A percentile compares a stretch with the other conserved stretches of the same genome.
Conservation (phyloP, 2,329 filamentous ascomycete genomes). For the Colletotrichum cordylinicola region DNA sequence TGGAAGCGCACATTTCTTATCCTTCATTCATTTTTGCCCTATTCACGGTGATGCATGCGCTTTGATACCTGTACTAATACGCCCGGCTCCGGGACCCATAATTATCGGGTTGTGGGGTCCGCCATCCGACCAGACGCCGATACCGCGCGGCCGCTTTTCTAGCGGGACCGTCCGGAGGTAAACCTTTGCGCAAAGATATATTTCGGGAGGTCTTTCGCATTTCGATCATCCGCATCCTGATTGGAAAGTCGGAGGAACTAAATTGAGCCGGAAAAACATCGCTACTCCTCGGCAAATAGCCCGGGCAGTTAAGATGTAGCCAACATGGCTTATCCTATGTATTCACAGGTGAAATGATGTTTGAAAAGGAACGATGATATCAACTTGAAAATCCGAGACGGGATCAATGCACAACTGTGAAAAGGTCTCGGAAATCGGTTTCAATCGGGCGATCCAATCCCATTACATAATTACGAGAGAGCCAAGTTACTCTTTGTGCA, state of each 20-base stretch:
- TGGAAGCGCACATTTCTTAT: background rate
- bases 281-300: background rate
- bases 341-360: background rate
- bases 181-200: accelerated
- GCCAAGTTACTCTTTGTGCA: background rate
- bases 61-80: background rate
- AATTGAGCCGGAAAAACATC: background rate
- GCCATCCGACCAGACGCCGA: background rate
- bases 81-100: background rate
- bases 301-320: background rate
- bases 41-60: background rate
- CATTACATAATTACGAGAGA: background rate
- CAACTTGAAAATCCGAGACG: background rate
- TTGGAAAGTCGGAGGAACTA: background rate
- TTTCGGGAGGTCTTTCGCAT: background rate
- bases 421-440: background rate
- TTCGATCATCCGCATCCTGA: background rate
- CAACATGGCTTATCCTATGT: background rate
- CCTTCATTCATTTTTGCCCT: background rate
- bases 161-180: background rate
- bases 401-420: background rate
- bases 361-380: background rate
- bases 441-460: background rate
- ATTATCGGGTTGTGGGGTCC: background rate
- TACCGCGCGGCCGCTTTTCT: background rate